A percentile compares a stretch with the other conserved stretches of the same genome.
phyloP scores from a whole-genome alignment of 2,329 filamentous ascomycete genomes.

The Phaeomoniella chlamydospora region DNA sequence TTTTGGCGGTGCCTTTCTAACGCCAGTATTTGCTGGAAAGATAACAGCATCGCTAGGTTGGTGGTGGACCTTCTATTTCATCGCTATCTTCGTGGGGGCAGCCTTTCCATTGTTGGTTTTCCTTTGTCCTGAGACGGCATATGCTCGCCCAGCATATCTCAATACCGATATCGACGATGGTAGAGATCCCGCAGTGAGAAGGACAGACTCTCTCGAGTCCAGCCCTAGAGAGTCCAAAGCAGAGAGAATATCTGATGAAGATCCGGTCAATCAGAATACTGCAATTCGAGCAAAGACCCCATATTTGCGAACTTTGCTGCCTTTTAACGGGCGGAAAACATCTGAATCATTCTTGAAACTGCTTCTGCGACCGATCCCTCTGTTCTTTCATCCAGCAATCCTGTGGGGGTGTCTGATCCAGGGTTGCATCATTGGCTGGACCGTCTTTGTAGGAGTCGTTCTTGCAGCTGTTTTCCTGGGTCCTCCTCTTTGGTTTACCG shows the following conservation, averaged over 20 bases:
- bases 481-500: constrained; percentile 66
- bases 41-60: constrained; percentile 66
- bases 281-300: constrained; percentile 15
- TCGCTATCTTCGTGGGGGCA: constrained; percentile 65
- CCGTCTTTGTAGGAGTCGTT: constrained; percentile 77
- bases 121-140: constrained; percentile 76
- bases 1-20: constrained; percentile 59
- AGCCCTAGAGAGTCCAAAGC: constrained; percentile 1
- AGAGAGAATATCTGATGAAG: constrained; percentile 5
- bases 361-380: constrained; percentile 59
- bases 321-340: constrained; percentile 73
- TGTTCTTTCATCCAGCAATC: constrained; percentile 74
- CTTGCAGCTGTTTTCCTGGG: constrained; percentile 70
- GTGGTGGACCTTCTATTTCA: constrained; percentile 77
- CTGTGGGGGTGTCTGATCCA: constrained; percentile 71
- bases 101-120: constrained; percentile 60
- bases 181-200: constrained; percentile 2
- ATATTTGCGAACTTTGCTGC: constrained; percentile 45
- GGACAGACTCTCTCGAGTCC: constrained; percentile 5
- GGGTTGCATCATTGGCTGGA: constrained; percentile 88
- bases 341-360: constrained; percentile 57
- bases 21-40: constrained; percentile 80
- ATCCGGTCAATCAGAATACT: neutral
- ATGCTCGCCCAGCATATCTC: constrained; percentile 47
- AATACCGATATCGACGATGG: constrained; percentile 52